A percentile compares a stretch with the other conserved stretches of the same genome.
Evolutionary conservation across 257 asterid genomes (phyloP).

Genomic region (Penstemon barbatus): DNA sequence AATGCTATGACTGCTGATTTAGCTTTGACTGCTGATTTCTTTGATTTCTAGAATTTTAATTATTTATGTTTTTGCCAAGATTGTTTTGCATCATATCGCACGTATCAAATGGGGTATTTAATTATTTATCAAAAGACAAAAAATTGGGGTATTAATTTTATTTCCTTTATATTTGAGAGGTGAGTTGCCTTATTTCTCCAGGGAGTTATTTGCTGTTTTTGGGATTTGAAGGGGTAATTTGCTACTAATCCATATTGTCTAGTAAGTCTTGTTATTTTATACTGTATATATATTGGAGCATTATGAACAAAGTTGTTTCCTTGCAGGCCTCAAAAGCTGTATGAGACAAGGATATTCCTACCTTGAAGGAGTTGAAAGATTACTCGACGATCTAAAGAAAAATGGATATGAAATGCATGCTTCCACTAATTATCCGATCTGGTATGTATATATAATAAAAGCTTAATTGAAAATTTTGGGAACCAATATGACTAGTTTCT

Average conservation of each 20-base stretch:
- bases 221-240: neutral
- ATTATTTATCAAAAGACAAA: neutral
- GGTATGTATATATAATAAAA: slow-evolving; percentile 45
- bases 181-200: neutral
- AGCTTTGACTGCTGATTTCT: no score
- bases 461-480: slow-evolving; percentile 14
- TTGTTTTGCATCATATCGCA: no score
- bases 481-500: slow-evolving; percentile 22
- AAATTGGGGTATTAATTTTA: neutral
- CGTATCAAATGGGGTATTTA: neutral
- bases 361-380: slow-evolving; percentile 74
- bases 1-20: no score
- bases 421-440: slow-evolving; percentile 86
- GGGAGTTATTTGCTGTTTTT: neutral
- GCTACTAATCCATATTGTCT: neutral
- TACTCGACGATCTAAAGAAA: slow-evolving; percentile 63
- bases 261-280: neutral
- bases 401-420: slow-evolving; percentile 89
- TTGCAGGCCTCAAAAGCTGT: slow-evolving; percentile 80
- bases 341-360: slow-evolving; percentile 74
- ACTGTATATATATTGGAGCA: slow-evolving; percentile 8
- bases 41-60: no score
- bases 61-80: no score
- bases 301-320: slow-evolving; percentile 18
- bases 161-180: neutral